phyloP scores from a whole-genome alignment of 2,329 filamentous ascomycete genomes.

The Trichophyton equinum region DNA sequence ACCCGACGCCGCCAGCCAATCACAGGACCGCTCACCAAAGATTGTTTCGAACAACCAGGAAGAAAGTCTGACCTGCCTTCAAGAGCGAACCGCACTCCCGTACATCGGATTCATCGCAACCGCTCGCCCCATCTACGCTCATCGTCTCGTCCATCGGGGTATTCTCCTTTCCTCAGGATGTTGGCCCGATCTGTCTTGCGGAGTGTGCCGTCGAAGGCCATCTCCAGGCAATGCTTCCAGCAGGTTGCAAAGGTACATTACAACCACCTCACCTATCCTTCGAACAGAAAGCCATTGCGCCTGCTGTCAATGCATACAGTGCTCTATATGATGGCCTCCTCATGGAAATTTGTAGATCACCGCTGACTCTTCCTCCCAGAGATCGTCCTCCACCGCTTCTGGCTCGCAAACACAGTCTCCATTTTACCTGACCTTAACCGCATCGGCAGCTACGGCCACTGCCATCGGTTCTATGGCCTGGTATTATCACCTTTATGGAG shows the following conservation, averaged over 20 bases:
- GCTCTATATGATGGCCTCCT: background rate
- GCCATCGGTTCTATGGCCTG: slow-evolving; percentile 84
- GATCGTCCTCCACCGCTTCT: slow-evolving; percentile 45
- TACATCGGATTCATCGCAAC: slow-evolving; percentile 8
- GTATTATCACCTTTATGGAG: slow-evolving; percentile 95
- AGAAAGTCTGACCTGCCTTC: slow-evolving; percentile 5
- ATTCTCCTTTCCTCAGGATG: slow-evolving; percentile 48
- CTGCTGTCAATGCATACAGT: background rate
- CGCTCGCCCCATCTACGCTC: slow-evolving; percentile 16
- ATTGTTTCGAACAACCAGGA: slow-evolving; percentile 4
- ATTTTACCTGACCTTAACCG: slow-evolving; percentile 74
- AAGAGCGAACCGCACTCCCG: background rate
- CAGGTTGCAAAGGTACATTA: slow-evolving; percentile 62
- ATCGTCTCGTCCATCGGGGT: slow-evolving; percentile 18
- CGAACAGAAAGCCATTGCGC: slow-evolving; percentile 21
- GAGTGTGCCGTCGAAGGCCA: slow-evolving; percentile 72
- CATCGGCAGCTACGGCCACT: slow-evolving; percentile 71
- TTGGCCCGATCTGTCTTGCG: slow-evolving; percentile 86
- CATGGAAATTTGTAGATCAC: background rate
- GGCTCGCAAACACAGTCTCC: slow-evolving; percentile 51
- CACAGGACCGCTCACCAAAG: slow-evolving; percentile 9
- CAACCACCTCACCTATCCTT: slow-evolving; percentile 4
- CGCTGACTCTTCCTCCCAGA: slow-evolving; percentile 5
- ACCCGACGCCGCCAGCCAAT: slow-evolving; percentile 10
- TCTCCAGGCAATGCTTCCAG: slow-evolving; percentile 60